These are phyloP conservation scores for Aaosphaeria pasadenensis DNA, from an alignment of 2,329 filamentous ascomycete species.

Conservation along the genomic window DNA sequence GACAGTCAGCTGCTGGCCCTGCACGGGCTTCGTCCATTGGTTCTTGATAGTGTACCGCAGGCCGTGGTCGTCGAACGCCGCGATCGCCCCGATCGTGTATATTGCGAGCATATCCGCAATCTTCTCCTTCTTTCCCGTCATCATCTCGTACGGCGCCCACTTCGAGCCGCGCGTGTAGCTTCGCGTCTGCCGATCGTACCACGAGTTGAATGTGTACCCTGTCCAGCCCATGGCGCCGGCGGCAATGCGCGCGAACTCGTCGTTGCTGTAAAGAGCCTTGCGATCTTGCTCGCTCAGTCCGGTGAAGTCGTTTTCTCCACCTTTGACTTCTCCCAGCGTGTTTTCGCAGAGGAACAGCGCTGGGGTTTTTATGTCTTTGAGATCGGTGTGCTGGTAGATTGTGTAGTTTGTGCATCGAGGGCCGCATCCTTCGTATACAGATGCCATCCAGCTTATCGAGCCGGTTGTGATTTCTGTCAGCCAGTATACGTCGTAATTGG, in stretches of 20 bases:
- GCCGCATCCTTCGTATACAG: slow-evolving; percentile 15
- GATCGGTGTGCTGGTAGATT: slow-evolving; percentile 17
- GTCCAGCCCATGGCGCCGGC: slow-evolving; percentile 33
- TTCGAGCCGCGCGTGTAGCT: slow-evolving; percentile 19
- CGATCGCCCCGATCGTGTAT: slow-evolving; percentile 28
- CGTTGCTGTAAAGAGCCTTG: slow-evolving; percentile 16
- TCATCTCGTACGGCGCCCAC: slow-evolving; percentile 19
- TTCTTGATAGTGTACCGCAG: slow-evolving; percentile 17
- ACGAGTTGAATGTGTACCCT: slow-evolving; percentile 12
- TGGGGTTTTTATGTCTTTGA: slow-evolving; percentile 4
- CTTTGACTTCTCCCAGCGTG: slow-evolving; percentile 11
- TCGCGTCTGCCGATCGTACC: slow-evolving; percentile 13
- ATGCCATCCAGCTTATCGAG: slow-evolving; percentile 24
- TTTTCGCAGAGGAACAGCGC: slow-evolving; percentile 29
- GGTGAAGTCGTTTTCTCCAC: slow-evolving; percentile 17
- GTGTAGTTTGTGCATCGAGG: slow-evolving; percentile 34
- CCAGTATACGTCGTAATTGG: slow-evolving; percentile 10
- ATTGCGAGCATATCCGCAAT: slow-evolving; percentile 24
- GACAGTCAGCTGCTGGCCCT: slow-evolving; percentile 26
- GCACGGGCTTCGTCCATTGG: slow-evolving; percentile 13
- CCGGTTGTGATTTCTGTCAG: slow-evolving; percentile 15
- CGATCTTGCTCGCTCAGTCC: slow-evolving; percentile 11
- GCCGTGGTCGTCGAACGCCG: slow-evolving; percentile 33
- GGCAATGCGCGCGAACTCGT: slow-evolving; percentile 24
- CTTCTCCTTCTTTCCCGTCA: slow-evolving; percentile 1